phyloP scores from a whole-genome alignment of 805 yeast genomes.

The Isabelozyma pseudorhagii region DNA sequence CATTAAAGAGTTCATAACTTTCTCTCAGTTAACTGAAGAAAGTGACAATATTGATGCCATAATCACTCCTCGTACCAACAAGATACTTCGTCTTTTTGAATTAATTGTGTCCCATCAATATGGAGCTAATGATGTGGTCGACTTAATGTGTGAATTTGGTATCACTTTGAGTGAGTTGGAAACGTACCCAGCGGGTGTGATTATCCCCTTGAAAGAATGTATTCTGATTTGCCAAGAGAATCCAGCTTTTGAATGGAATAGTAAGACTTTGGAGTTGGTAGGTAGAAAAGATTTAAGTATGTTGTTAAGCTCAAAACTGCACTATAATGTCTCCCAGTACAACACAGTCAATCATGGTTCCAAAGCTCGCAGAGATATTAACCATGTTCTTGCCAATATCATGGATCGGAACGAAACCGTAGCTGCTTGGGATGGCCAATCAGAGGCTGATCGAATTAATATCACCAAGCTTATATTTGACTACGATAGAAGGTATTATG shows the following conservation, averaged over 20 bases:
- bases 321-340: background rate
- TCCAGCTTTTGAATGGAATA: slow-evolving; percentile 48
- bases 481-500: slow-evolving; percentile 75
- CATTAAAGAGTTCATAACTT: slow-evolving; percentile 56
- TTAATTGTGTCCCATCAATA: slow-evolving; percentile 53
- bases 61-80: slow-evolving; percentile 65
- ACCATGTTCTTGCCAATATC: slow-evolving; percentile 35
- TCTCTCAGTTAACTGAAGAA: slow-evolving; percentile 67
- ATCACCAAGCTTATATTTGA: slow-evolving; percentile 73
- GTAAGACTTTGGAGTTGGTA: slow-evolving; percentile 50
- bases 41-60: slow-evolving; percentile 53
- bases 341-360: slow-evolving; percentile 1
- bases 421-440: slow-evolving; percentile 66
- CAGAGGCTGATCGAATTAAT: slow-evolving; percentile 64
- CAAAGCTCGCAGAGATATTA: slow-evolving; percentile 28
- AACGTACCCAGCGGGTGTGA: slow-evolving; percentile 70
- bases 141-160: slow-evolving; percentile 56
- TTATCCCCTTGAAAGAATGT: slow-evolving; percentile 63
- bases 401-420: slow-evolving; percentile 42
- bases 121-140: slow-evolving; percentile 53
- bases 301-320: slow-evolving; percentile 12
- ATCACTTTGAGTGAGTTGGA: slow-evolving; percentile 53
- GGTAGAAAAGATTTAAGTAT: slow-evolving; percentile 62
- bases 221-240: slow-evolving; percentile 51
- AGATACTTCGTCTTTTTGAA: slow-evolving; percentile 60